Percentiles rank a stretch among this genome's conserved stretches.
Evolutionary conservation across 1,139 yeast genomes (phyloP).

Genomic region (Lodderomyces theae): DNA sequence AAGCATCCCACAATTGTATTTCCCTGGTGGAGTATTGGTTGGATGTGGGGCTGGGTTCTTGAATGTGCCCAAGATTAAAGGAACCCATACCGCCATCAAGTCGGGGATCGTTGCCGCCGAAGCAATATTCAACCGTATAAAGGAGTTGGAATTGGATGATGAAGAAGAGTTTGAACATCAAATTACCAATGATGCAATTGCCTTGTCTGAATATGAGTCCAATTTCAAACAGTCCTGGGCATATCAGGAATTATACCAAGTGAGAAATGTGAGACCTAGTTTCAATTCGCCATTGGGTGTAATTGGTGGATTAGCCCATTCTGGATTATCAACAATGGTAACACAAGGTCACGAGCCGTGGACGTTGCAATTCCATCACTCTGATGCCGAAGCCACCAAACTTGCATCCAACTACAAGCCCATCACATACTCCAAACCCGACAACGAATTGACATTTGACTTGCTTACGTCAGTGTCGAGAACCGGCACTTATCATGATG

Average conservation of each 20-base stretch:
- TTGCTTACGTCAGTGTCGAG: constrained; percentile 88
- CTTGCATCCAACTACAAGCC: constrained; percentile 63
- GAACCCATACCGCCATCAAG: constrained; percentile 97
- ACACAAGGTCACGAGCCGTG: constrained; percentile 81
- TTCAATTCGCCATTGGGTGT: constrained; percentile 71
- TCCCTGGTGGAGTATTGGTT: constrained; percentile 94
- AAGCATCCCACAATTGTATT: constrained; percentile 80
- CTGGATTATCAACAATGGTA: constrained; percentile 81
- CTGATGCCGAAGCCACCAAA: constrained; percentile 72
- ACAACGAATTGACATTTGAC: constrained; percentile 85
- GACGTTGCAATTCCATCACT: constrained; percentile 70
- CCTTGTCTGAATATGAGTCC: constrained; percentile 56
- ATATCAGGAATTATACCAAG: constrained; percentile 71
- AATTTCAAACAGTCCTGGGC: constrained; percentile 80
- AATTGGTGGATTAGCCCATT: constrained; percentile 75
- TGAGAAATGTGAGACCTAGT: constrained; percentile 90
- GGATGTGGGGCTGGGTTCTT: constrained; percentile 96
- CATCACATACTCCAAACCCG: constrained; percentile 92
- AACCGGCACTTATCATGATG: constrained; percentile 95
- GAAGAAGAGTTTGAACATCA: constrained; percentile 47
- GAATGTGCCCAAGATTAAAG: constrained; percentile 96
- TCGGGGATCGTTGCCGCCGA: constrained; percentile 96
- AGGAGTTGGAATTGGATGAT: constrained; percentile 45
- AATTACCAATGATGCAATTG: constrained; percentile 39
- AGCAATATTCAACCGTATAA: constrained; percentile 58